Conservation (phyloP, 2,329 filamentous ascomycete genomes). For the Phyllosticta paracitricarpa region DNA sequence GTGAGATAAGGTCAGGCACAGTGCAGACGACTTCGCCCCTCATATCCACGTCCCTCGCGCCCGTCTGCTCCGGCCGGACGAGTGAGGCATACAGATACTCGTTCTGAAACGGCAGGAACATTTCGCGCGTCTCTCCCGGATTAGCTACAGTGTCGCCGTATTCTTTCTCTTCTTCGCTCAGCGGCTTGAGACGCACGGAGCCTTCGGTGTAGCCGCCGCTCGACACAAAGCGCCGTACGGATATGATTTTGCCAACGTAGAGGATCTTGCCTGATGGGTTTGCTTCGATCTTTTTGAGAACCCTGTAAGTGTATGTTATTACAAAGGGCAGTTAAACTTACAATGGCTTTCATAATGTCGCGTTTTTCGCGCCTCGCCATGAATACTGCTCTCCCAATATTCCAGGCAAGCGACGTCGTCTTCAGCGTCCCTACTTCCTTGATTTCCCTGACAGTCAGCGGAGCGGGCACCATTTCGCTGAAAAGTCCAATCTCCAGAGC, state of each 20-base stretch:
- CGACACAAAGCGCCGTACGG: background rate
- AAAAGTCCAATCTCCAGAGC: background rate
- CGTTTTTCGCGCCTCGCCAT: background rate
- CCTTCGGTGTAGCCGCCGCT: slow-evolving; percentile 1
- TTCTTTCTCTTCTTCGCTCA: background rate
- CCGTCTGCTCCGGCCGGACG: background rate
- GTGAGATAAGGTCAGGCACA: slow-evolving; percentile 1
- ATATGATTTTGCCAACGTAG: background rate
- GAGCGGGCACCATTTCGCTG: background rate
- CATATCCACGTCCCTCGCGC: background rate
- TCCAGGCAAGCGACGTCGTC: background rate
- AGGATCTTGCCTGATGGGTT: background rate
- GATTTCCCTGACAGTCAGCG: background rate
- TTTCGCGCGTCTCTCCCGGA: background rate
- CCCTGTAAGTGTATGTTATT: background rate
- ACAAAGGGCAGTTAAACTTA: background rate
- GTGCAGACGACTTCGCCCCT: background rate
- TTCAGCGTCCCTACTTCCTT: background rate
- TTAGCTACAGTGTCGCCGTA: background rate
- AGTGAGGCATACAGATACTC: background rate
- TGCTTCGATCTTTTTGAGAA: background rate
- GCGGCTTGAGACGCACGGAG: background rate
- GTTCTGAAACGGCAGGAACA: slow-evolving; percentile 1
- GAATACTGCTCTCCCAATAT: background rate
- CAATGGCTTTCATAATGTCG: background rate